Evolutionary conservation across 257 asterid species (phyloP).

Genomic region (Ehretia macrophylla): DNA sequence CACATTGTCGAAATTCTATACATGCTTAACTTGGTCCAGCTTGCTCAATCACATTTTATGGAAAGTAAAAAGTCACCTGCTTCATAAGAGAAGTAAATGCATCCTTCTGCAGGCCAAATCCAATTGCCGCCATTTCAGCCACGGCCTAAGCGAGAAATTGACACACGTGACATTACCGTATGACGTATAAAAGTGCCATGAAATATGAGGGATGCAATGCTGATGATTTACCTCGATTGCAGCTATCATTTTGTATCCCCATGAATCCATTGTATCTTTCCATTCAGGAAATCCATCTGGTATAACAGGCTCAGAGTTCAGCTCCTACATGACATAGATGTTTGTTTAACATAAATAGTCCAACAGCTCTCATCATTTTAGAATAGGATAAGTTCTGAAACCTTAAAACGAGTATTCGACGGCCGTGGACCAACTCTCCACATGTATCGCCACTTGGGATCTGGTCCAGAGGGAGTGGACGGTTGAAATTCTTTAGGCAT

Average conservation of each 20-base stretch:
- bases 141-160: slow-evolving; percentile 50
- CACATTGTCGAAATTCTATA: too few relatives aligned
- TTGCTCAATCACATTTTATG: too few relatives aligned
- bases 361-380: slow-evolving; percentile 13
- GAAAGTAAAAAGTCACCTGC: slow-evolving; percentile 42
- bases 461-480: slow-evolving; percentile 73
- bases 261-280: slow-evolving; percentile 87
- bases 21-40: too few relatives aligned
- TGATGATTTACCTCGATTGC: slow-evolving; percentile 61
- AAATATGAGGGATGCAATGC: slow-evolving; percentile 9
- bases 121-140: slow-evolving; percentile 98
- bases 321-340: slow-evolving; percentile 49
- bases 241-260: slow-evolving; percentile 95
- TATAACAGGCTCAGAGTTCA: slow-evolving; percentile 92
- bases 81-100: slow-evolving; percentile 95
- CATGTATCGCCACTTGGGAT: slow-evolving; percentile 99
- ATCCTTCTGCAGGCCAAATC: slow-evolving; percentile 87
- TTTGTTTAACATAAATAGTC: slow-evolving; percentile 16
- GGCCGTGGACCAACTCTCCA: slow-evolving; percentile 98
- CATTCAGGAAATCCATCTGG: slow-evolving; percentile 93
- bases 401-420: slow-evolving; percentile 69
- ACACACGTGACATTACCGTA: slow-evolving; percentile 6
- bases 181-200: slow-evolving; percentile 7
- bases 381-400: slow-evolving; percentile 17
- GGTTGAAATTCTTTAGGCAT: slow-evolving; percentile 70